Percentiles rank a stretch among this genome's conserved stretches.
Evolutionary conservation across 306 rosid genomes (phyloP).

Genomic region (Cyclanthera cordifolia): DNA sequence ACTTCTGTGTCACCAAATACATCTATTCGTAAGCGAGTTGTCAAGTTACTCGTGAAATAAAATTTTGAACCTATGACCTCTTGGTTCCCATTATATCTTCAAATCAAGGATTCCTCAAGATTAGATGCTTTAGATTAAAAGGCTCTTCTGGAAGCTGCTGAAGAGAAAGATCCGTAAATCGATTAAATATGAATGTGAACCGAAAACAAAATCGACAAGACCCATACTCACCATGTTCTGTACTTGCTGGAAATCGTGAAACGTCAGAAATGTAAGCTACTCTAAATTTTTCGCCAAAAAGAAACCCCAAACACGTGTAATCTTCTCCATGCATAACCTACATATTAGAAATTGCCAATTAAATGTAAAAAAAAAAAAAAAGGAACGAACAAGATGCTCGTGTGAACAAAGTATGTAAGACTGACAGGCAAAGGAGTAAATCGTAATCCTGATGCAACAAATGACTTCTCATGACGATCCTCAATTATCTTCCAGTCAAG

Average conservation of each 20-base stretch:
- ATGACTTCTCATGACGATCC: constrained; percentile 44
- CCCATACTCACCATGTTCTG: constrained; percentile 61
- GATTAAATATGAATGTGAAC: not conserved
- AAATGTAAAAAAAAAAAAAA: not conserved
- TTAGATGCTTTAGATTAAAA: not conserved
- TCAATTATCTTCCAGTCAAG: constrained; percentile 70
- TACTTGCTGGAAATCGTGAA: constrained; percentile 74
- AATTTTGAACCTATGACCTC: not conserved
- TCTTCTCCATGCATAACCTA: constrained; percentile 99
- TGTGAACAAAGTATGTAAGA: constrained; percentile 17
- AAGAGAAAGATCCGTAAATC: not conserved
- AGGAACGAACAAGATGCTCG: constrained; percentile 3
- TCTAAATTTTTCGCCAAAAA: constrained; percentile 70
- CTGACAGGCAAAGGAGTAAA: constrained; percentile 85
- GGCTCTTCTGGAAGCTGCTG: not conserved
- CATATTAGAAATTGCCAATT: constrained; percentile 17
- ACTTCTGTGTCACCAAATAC: not conserved
- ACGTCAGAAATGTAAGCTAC: constrained; percentile 93
- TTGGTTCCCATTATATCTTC: not conserved
- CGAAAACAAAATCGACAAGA: not conserved
- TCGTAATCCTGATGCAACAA: constrained; percentile 70
- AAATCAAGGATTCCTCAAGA: not conserved
- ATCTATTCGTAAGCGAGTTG: not conserved
- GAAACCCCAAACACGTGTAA: constrained; percentile 80
- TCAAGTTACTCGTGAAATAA: not conserved